Conservation (phyloP, 306 rosid genomes). For the Chamaecrista fasciculata region DNA sequence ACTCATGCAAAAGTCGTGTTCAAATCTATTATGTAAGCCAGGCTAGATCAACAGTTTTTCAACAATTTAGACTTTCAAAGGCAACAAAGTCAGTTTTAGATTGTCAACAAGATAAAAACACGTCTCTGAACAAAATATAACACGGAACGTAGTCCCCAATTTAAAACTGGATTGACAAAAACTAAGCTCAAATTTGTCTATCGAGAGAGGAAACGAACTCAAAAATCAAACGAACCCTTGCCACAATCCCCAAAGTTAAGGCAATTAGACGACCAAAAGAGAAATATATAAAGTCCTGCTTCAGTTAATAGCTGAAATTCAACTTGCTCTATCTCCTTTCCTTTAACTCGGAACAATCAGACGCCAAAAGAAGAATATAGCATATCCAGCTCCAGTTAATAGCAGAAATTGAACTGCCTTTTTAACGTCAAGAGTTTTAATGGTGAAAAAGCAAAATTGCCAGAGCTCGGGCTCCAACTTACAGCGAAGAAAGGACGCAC, state of each 20-base stretch:
- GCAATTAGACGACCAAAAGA: too few relatives aligned
- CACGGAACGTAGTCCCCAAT: background rate
- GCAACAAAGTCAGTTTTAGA: slow-evolving; percentile 9
- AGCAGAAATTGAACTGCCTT: background rate
- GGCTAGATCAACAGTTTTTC: background rate
- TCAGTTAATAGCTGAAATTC: too few relatives aligned
- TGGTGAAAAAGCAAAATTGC: background rate
- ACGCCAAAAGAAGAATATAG: background rate
- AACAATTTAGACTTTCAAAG: slow-evolving; percentile 25
- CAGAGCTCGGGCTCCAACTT: background rate
- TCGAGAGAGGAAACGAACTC: background rate
- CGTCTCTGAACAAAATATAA: slow-evolving; percentile 8
- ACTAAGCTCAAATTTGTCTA: background rate
- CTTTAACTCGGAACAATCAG: background rate
- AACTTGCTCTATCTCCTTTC: slow-evolving; percentile 3
- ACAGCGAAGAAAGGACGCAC: slow-evolving; percentile 4
- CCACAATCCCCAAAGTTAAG: too few relatives aligned
- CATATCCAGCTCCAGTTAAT: slow-evolving; percentile 5
- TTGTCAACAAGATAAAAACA: too few relatives aligned
- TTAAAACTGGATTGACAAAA: background rate
- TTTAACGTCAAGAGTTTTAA: background rate
- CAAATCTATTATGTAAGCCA: background rate
- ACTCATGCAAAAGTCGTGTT: background rate
- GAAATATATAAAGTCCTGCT: too few relatives aligned
- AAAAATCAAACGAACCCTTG: background rate